Evolutionary conservation across 164 flowering plant genomes (phyloP), one percentile per base, ranked within the genome.

Genomic region (Taxillus chinensis): DNA sequence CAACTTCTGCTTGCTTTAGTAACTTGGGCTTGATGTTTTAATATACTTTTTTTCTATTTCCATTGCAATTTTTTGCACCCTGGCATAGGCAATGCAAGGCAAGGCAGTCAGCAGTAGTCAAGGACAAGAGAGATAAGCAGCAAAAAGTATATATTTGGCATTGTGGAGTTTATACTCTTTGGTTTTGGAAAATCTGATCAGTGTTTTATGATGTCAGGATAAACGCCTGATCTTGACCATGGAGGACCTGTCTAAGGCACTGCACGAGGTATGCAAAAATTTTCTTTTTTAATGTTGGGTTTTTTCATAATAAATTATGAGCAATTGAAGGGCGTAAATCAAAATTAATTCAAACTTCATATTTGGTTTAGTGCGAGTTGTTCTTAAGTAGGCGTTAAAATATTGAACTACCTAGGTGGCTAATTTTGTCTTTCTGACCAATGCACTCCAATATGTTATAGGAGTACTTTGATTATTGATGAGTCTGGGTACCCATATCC

Each of bases 221-320:
- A 93, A 93, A 68, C 96, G 96, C 58, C 74, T 90, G 38, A 80
- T 82, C 58, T 80, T 93, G 83, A 85, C 96, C 16, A 90, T 90
- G 97, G 99, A 93, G 17, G 99, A 90, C 64, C 84, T 90, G n/a
- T 88, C 97, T 41, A 89, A 80, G 77, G 90, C 96, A 63, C 69
- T 93, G 66, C 79, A 70, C 39, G 99, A 93, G 95, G 98, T 92
- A 79, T 70, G 62, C 62, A 55, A 27, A 27, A 27, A 27, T 55
- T 55, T 55, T 55, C 12, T 17, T 55, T 5, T n/a, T 55, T 17
- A 4, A 27, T 39, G 58, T 14, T 7, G 58, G 6, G 3, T 17
- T 15, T 15, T 4, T 55, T 17, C 17, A 10, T 15, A 8, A 55
- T 17, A 27, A 27, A 27, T 27, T 27, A 27, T 27, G 1, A 27